A percentile compares a stretch with the other conserved stretches of the same genome.
Evolutionary conservation across 2,329 filamentous ascomycete species (phyloP).

Genomic region (Aspergillus sp.): DNA sequence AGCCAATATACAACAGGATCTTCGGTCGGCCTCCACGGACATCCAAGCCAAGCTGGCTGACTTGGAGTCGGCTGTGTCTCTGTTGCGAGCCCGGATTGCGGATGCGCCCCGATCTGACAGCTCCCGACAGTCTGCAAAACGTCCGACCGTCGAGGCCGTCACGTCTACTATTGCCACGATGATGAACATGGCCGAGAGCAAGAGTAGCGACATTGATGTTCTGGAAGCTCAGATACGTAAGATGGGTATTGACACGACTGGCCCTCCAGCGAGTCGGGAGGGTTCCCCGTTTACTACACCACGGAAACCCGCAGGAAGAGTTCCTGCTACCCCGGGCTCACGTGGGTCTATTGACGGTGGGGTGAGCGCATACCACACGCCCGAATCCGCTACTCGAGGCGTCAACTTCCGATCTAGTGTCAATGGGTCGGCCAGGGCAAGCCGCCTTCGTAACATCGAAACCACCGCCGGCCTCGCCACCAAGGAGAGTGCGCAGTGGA

Average conservation of each 20-base stretch:
- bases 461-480: conserved; percentile 21
- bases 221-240: conserved; percentile 83
- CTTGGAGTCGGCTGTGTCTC: conserved; percentile 73
- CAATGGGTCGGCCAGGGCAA: conserved; percentile 32
- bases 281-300: conserved; percentile 38
- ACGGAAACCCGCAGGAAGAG: conserved; percentile 28
- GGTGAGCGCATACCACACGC: conserved; percentile 39
- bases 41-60: conserved; percentile 74
- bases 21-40: conserved; percentile 71
- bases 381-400: conserved; percentile 35
- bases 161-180: conserved; percentile 89
- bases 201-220: conserved; percentile 85
- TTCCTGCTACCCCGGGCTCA: conserved; percentile 39
- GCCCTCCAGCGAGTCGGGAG: conserved; percentile 29
- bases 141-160: conserved; percentile 87
- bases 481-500: conserved; percentile 33
- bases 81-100: conserved; percentile 76
- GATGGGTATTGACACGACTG: conserved; percentile 51
- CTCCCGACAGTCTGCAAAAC: conserved; percentile 33
- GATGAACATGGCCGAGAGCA: conserved; percentile 87
- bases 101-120: conserved; percentile 52
- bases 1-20: conserved; percentile 75
- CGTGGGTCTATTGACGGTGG: conserved; percentile 32
- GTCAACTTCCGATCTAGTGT: conserved; percentile 33
- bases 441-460: conserved; percentile 31